A percentile compares a stretch with the other conserved stretches of the same genome.
Evolutionary conservation across 2,329 filamentous ascomycete species (phyloP).

Genomic region (Exophiala spinifera): DNA sequence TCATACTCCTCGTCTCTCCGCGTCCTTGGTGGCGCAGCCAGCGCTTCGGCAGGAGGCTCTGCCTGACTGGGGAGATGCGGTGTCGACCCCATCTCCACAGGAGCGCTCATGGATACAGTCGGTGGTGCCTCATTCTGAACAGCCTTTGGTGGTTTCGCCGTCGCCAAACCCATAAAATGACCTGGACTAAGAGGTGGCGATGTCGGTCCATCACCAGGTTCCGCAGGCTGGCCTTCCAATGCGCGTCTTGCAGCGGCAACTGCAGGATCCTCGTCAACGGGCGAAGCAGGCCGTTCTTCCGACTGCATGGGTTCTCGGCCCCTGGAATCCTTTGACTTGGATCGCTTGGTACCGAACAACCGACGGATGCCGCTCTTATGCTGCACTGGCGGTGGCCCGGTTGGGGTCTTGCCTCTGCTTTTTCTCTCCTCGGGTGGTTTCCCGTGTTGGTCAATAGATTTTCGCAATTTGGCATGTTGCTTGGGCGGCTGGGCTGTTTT

Average conservation of each 20-base stretch:
- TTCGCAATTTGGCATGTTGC: conserved; percentile 21
- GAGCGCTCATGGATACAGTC: conserved; percentile 3
- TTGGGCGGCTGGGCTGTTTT: neutral
- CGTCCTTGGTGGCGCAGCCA: conserved; percentile 38
- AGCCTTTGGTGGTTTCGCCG: conserved; percentile 3
- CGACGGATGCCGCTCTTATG: conserved; percentile 25
- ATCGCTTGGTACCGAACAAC: conserved; percentile 27
- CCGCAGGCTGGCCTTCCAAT: conserved; percentile 27
- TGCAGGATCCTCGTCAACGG: conserved; percentile 19
- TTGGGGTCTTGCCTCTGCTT: conserved; percentile 14
- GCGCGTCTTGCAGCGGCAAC: conserved; percentile 28
- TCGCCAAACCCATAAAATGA: conserved; percentile 23
- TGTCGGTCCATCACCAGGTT: conserved; percentile 15
- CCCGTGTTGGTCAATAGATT: conserved; percentile 18
- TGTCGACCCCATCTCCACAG: conserved; percentile 27
- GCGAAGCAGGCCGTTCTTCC: conserved; percentile 6
- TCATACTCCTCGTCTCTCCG: conserved; percentile 52
- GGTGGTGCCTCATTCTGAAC: conserved; percentile 3
- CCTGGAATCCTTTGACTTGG: conserved; percentile 17
- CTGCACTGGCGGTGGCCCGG: conserved; percentile 22
- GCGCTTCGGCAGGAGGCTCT: conserved; percentile 32
- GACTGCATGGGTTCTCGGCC: neutral
- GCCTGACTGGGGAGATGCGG: conserved; percentile 32
- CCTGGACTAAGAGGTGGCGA: conserved; percentile 28
- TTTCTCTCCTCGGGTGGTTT: conserved; percentile 20